phyloP scores from a whole-genome alignment of 2,329 filamentous ascomycete genomes.

The Curvularia sp. region DNA sequence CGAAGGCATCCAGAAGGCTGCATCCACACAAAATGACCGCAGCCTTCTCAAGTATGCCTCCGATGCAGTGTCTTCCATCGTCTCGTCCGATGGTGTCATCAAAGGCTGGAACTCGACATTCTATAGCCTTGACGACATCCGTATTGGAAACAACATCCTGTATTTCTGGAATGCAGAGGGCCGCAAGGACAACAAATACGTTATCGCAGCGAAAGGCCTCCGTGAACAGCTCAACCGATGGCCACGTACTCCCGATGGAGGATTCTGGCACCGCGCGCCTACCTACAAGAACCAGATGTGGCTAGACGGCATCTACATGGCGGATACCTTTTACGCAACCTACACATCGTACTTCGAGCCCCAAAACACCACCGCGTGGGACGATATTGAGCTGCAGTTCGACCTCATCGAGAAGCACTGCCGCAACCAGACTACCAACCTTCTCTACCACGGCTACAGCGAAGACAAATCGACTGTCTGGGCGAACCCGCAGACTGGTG shows the following conservation, averaged over 20 bases:
- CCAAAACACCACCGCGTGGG: conserved; percentile 52
- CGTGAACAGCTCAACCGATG: conserved; percentile 58
- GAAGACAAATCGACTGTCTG: conserved; percentile 46
- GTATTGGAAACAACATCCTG: conserved; percentile 62
- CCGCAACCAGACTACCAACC: conserved; percentile 43
- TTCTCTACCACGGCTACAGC: conserved; percentile 49
- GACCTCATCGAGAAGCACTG: conserved; percentile 48
- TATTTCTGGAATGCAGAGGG: conserved; percentile 57
- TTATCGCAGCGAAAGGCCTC: conserved; percentile 57
- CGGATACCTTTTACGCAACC: conserved; percentile 50
- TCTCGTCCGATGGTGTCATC: conserved; percentile 59
- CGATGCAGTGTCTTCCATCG: conserved; percentile 57
- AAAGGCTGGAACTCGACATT: conserved; percentile 56
- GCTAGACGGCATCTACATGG: conserved; percentile 62
- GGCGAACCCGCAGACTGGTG: conserved; percentile 48
- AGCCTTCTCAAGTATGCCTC: conserved; percentile 57
- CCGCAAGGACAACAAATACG: conserved; percentile 57
- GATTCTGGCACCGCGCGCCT: conserved; percentile 62
- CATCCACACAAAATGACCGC: conserved; percentile 54
- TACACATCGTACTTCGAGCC: conserved; percentile 51
- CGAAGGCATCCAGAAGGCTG: conserved; percentile 57
- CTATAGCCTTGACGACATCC: conserved; percentile 60
- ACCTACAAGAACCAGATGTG: conserved; percentile 64
- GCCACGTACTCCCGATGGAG: conserved; percentile 59
- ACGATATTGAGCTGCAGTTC: conserved; percentile 52